Base-by-base conservation (phyloP, 2,329 filamentous ascomycete species). In the Penicillium aurantiogriseum region DNA sequence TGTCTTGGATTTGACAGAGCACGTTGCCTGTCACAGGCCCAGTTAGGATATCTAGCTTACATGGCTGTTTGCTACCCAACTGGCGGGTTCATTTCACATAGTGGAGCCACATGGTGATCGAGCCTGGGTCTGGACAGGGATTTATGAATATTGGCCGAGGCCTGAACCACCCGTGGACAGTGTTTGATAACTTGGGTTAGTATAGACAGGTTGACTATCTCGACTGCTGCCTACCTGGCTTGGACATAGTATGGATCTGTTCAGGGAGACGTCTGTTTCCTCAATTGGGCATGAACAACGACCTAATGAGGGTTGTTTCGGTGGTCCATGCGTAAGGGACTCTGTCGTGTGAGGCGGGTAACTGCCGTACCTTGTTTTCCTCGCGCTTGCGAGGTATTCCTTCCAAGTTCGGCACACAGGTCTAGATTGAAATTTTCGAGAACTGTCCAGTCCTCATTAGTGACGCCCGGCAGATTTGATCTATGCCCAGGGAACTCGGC, bases 21-120 rank as follows among this genome's bases (percentile, higher is more conserved):
- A 96, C 80, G 67, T 96, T 96, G 49, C 91, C 90, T 83, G 95
- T 92, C 17, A 94, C 90, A 83, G 89, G 56, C 46, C n/a, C 5
- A 38, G 38, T 60, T 43, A 59, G 36, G 45, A 44, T 42, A 13
- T 19, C 42, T 47, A 35, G 33, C 10, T n/a, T 44, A n/a, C 38
- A 29, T 44, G 8, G 9, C 39, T 36, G 39, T 38, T 54, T 51
- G 35, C 48, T 43, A 51, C 51, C 29, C 36, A 39, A 53, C 36
- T 19, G 21, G 17, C 33, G 15, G 51, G 27, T 38, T 35, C 7
- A 19, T 27, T 47, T 68, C 59, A 88, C 87, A 75, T 95, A 95
- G 74, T 95, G 91, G 33, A 96, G 80, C 92, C 92, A 96, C 84
- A 96, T 90, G 40, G 87, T 88, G 11, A 93, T 89, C 2, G 85